A percentile compares a stretch with the other conserved stretches of the same genome.
Conservation (phyloP, 1,284 basidiomycete genomes). For the Irpex sp. region DNA sequence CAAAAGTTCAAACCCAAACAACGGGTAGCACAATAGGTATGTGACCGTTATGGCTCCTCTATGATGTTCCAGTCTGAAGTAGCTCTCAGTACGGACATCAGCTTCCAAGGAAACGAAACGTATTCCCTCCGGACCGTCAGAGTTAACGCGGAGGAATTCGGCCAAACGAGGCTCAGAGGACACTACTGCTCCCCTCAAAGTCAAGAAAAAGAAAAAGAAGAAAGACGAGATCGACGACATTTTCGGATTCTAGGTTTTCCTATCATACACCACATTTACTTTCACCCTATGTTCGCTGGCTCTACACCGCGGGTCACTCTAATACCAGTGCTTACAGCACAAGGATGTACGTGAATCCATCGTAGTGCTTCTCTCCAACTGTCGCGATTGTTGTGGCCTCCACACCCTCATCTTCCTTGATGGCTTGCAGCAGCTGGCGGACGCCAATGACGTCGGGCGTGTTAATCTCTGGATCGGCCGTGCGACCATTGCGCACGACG, state of each 20-base stretch:
- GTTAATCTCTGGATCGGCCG: conserved; percentile 40
- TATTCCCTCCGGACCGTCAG: neutral
- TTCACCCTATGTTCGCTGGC: no score
- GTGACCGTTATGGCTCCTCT: neutral
- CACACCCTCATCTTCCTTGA: conserved; percentile 51
- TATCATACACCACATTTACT: neutral
- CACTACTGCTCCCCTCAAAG: conserved; percentile 19
- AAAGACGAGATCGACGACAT: conserved; percentile 67
- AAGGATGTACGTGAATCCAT: conserved; percentile 56
- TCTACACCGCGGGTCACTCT: no score
- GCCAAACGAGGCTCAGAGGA: neutral
- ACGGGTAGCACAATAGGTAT: conserved; percentile 6
- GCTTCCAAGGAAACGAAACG: neutral
- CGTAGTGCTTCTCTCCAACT: conserved; percentile 59
- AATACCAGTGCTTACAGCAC: conserved; percentile 10
- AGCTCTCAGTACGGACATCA: neutral
- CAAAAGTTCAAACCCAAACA: neutral
- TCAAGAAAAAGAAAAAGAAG: conserved; percentile 35
- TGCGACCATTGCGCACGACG: conserved; percentile 48
- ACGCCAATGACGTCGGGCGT: conserved; percentile 39
- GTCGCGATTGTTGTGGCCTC: conserved; percentile 60
- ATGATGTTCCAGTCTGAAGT: neutral
- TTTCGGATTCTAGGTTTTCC: conserved; percentile 44
- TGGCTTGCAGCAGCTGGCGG: conserved; percentile 39
- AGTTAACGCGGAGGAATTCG: neutral